Evolutionary conservation across 768 basidiomycete genomes (phyloP).

Genomic region (Pulveroboletus sp.): DNA sequence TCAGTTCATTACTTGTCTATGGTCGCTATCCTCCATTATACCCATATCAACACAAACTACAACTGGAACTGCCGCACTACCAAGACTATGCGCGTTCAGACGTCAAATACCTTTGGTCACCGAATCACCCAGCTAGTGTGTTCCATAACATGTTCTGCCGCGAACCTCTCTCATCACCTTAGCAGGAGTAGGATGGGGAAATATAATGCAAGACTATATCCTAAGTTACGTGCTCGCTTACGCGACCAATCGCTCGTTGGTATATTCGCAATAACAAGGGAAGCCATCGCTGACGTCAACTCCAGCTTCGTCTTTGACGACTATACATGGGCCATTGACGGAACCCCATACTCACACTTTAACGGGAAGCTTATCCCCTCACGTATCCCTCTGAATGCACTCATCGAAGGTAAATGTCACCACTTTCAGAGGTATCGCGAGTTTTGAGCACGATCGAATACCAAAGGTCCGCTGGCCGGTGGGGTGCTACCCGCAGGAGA

Average conservation of each 20-base stretch:
- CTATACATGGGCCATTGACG: constrained; percentile 37
- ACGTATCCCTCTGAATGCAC: constrained; percentile 35
- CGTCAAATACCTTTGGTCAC: constrained; percentile 42
- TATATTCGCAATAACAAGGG: background rate
- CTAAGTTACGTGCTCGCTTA: constrained; percentile 34
- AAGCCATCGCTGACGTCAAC: background rate
- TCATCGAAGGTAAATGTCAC: constrained; percentile 29
- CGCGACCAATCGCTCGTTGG: constrained; percentile 33
- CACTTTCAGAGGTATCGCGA: background rate
- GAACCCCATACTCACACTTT: constrained; percentile 32
- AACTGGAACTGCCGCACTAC: constrained; percentile 41
- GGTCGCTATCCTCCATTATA: constrained; percentile 39
- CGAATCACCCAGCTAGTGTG: constrained; percentile 37
- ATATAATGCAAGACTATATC: constrained; percentile 38
- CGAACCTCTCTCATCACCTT: background rate
- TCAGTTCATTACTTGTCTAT: constrained; percentile 10
- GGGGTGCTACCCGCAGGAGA: constrained; percentile 31
- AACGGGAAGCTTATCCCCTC: constrained; percentile 35
- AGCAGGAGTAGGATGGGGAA: constrained; percentile 36
- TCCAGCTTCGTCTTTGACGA: constrained; percentile 39
- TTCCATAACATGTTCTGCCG: too few relatives aligned
- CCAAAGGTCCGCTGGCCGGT: constrained; percentile 37
- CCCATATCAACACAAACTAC: constrained; percentile 32
- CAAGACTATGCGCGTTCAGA: constrained; percentile 29
- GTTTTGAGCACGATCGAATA: background rate